These are phyloP conservation scores for Penicillium fuscoglaucum DNA, from an alignment of 2,329 filamentous ascomycete species.

Conservation along the genomic window DNA sequence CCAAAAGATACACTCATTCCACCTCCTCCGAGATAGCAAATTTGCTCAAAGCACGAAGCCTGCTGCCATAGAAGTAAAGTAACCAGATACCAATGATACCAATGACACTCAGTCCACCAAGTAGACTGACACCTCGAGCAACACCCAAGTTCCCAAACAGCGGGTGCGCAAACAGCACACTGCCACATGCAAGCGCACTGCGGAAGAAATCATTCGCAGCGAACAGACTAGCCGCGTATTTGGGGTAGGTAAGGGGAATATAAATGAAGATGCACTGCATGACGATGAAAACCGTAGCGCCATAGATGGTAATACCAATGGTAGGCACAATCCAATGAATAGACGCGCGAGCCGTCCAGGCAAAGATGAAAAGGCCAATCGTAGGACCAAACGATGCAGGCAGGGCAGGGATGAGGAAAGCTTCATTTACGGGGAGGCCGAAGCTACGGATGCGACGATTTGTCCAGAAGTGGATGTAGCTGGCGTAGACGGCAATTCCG, in stretches of 20 bases:
- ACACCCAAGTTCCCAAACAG: slow-evolving; percentile 39
- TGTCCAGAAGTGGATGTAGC: slow-evolving; percentile 56
- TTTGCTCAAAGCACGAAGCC: slow-evolving; percentile 34
- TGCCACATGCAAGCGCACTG: slow-evolving; percentile 27
- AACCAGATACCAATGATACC: slow-evolving; percentile 37
- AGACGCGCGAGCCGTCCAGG: slow-evolving; percentile 27
- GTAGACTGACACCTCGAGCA: slow-evolving; percentile 34
- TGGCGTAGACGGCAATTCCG: slow-evolving; percentile 51
- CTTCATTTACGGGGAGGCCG: slow-evolving; percentile 56
- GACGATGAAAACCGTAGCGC: slow-evolving; percentile 39
- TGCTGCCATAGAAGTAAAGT: slow-evolving; percentile 35
- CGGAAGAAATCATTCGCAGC: slow-evolving; percentile 40
- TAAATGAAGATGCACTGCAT: slow-evolving; percentile 48
- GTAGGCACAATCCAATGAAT: slow-evolving; percentile 42
- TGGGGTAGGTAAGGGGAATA: slow-evolving; percentile 37
- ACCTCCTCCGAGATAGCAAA: slow-evolving; percentile 28
- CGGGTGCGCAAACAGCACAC: slow-evolving; percentile 36
- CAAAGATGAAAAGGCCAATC: slow-evolving; percentile 60
- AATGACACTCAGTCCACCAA: slow-evolving; percentile 40
- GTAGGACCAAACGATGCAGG: slow-evolving; percentile 55
- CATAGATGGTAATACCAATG: slow-evolving; percentile 46
- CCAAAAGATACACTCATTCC: background rate
- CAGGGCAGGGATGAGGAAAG: slow-evolving; percentile 57
- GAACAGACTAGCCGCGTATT: slow-evolving; percentile 38
- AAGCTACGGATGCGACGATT: slow-evolving; percentile 52